Conservation (phyloP, 805 yeast genomes). For the Candida fluviatilis region DNA sequence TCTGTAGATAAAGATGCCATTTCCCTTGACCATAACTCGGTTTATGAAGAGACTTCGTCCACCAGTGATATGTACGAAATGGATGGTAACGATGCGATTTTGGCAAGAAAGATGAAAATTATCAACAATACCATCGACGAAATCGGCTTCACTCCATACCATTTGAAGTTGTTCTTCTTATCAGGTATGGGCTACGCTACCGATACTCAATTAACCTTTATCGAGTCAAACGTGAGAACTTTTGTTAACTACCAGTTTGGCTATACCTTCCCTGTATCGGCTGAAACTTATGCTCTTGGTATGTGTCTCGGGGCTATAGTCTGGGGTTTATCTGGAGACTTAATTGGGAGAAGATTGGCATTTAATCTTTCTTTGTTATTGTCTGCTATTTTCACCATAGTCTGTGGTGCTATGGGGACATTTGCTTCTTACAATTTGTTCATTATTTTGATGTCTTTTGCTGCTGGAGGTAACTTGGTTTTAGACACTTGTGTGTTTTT, state of each 20-base stretch:
- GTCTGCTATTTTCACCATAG: constrained; percentile 18
- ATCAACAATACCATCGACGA: constrained; percentile 31
- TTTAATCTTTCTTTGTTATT: constrained; percentile 32
- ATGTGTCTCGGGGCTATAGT: constrained; percentile 48
- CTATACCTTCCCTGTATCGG: constrained; percentile 39
- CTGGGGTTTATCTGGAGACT: constrained; percentile 55
- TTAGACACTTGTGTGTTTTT: constrained; percentile 25
- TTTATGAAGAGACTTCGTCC: constrained; percentile 5
- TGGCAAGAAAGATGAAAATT: constrained; percentile 22
- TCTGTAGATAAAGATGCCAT: constrained; percentile 8
- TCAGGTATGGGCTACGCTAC: constrained; percentile 57
- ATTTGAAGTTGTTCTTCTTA: constrained; percentile 43
- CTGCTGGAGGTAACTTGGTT: constrained; percentile 27
- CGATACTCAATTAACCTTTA: constrained; percentile 47
- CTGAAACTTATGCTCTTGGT: constrained; percentile 38
- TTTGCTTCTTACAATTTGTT: constrained; percentile 23
- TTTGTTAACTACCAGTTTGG: constrained; percentile 48
- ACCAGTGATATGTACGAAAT: constrained; percentile 15
- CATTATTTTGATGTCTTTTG: constrained; percentile 17
- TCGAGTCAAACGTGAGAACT: constrained; percentile 44
- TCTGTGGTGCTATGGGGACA: constrained; percentile 23
- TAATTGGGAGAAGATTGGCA: constrained; percentile 51
- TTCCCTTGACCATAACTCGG: constrained; percentile 3
- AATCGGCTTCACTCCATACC: constrained; percentile 51
- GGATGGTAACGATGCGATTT: constrained; percentile 28